Percentiles rank a stretch among this genome's conserved stretches.
Evolutionary conservation across 2,329 filamentous ascomycete genomes (phyloP).

Genomic region (Penicillium sp.): DNA sequence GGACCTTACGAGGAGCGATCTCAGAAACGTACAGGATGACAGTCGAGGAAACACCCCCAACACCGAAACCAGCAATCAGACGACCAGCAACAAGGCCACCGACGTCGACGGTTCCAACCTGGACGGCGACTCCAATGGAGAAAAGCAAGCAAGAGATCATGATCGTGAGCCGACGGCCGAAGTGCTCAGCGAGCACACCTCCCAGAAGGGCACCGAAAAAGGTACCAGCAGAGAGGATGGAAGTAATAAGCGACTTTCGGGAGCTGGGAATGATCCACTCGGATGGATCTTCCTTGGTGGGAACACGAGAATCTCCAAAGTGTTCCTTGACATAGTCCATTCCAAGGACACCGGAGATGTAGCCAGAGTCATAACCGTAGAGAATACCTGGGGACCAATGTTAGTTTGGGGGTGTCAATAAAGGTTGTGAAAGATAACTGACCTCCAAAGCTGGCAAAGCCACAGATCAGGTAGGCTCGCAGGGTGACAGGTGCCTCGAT

Average conservation of each 20-base stretch:
- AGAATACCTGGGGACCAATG: slow-evolving; percentile 12
- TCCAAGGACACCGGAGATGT: slow-evolving; percentile 55
- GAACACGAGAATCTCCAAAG: slow-evolving; percentile 33
- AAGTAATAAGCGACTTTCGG: slow-evolving; percentile 65
- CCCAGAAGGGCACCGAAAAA: slow-evolving; percentile 77
- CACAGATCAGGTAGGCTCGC: slow-evolving; percentile 69
- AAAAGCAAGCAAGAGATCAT: slow-evolving; percentile 71
- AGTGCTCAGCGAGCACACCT: slow-evolving; percentile 72
- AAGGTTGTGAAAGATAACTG: neutral
- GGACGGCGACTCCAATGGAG: slow-evolving; percentile 65
- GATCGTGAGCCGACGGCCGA: slow-evolving; percentile 66
- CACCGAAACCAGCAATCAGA: slow-evolving; percentile 72
- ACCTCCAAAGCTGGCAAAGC: slow-evolving; percentile 68
- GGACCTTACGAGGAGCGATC: slow-evolving; percentile 70
- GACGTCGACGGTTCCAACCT: slow-evolving; percentile 58
- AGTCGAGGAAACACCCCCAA: slow-evolving; percentile 77
- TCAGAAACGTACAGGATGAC: slow-evolving; percentile 87
- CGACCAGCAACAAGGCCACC: slow-evolving; percentile 69
- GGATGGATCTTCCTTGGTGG: slow-evolving; percentile 31
- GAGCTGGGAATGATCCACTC: slow-evolving; percentile 48
- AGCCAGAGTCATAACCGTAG: slow-evolving; percentile 54
- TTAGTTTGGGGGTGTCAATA: neutral
- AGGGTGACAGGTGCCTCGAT: slow-evolving; percentile 69
- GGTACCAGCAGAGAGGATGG: slow-evolving; percentile 73
- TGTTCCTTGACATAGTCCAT: slow-evolving; percentile 50